Base-by-base conservation (phyloP, 2,329 filamentous ascomycete species). In the Colletotrichum orchidophilum region DNA sequence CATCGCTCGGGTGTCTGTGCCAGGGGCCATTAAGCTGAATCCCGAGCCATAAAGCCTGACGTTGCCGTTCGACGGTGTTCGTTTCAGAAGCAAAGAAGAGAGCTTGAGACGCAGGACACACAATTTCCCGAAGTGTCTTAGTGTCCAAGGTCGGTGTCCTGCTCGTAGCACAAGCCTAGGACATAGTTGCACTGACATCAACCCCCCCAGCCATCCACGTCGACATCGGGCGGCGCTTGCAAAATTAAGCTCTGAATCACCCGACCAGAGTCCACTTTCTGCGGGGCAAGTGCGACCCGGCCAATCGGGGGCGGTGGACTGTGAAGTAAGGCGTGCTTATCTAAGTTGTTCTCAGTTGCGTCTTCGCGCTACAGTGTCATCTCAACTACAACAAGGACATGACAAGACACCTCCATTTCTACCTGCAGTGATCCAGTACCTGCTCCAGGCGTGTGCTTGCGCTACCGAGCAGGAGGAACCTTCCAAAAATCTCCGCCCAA, bases 231-330 rank as follows among this genome's bases (percentile, higher is more conserved):
- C 15, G 26, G 27, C 15, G 27, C 12, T 46, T n/a, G 2, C 5
- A n/a, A 58, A 21, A 57, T 15, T 57, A 35, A 33, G 29, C 29
- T 29, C 27, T 29, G 39, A 46, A 33, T 55, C 52, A 26, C 52
- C 11, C 15, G 5, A 12, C n/a, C 3, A 39, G 5, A 39, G 21
- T 12, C n/a, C 54, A n/a, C 31, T 35, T n/a, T 33, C 11, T 21
- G 54, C n/a, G 54, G 54, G 54, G 54, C 31, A 39, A 58, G 39
- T 58, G 54, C 54, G 54, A 58, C n/a, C 54, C 6, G 31, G n/a
- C 54, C 54, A 58, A 58, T 58, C 54, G 21, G 54, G 11, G 24
- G 54, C 29, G 11, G 13, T 7, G 31, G 13, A 18, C 27, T 15
- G 3, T 39, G 5, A 26, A 27, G 39, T 39, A 24, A 18, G 6